phyloP scores from a whole-genome alignment of 164 flowering plant genomes.

The Vitis rupestris region DNA sequence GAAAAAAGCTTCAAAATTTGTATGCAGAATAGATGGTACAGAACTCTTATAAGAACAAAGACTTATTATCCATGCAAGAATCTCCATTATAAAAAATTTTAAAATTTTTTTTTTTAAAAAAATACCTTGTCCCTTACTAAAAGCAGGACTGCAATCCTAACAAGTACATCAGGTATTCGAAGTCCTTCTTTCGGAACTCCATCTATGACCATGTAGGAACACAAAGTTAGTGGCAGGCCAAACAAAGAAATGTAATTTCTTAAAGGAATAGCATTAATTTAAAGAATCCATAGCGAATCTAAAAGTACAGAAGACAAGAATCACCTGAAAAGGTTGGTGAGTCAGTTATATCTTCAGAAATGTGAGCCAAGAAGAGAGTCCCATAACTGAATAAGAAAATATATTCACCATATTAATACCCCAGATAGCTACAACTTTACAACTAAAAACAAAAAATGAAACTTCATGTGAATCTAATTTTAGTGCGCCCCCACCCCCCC shows the following conservation, averaged over 20 bases:
- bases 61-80: too few species aligned
- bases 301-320: conserved; percentile 2
- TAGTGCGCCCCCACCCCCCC: too few species aligned
- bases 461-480: too few species aligned
- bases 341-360: conserved; percentile 73
- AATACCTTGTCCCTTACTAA: conserved; percentile 71
- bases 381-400: conserved; percentile 64
- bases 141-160: conserved; percentile 65
- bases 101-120: not conserved
- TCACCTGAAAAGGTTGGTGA: conserved; percentile 80
- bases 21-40: too few species aligned
- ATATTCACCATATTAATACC: conserved; percentile 2
- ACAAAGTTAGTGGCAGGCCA: not conserved
- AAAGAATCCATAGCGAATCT: not conserved
- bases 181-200: conserved; percentile 99
- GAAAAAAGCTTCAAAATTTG: too few species aligned
- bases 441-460: not conserved
- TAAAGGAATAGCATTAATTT: not conserved
- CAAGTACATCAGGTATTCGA: conserved; percentile 81
- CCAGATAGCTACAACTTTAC: not conserved
- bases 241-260: not conserved
- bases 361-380: conserved; percentile 69
- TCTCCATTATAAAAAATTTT: too few species aligned
- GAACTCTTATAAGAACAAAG: too few species aligned
- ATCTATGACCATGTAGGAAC: conserved; percentile 44